Conservation (phyloP, 164 flowering plant species). For the Magnolia kwangsiensis region DNA sequence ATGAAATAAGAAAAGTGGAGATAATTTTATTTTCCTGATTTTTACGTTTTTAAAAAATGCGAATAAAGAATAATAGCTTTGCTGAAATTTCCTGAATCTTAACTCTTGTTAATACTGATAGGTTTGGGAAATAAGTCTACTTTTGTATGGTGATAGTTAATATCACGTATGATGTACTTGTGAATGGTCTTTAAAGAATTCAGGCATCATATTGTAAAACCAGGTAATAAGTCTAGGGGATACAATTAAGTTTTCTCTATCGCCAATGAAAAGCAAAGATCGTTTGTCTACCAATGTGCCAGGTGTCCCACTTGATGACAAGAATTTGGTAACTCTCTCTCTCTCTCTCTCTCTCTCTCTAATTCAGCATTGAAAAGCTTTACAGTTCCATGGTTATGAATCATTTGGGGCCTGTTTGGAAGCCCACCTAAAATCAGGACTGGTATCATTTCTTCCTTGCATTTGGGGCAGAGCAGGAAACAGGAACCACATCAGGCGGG, state of each 20-base stretch:
- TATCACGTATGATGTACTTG: no score
- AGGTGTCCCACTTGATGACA: conserved; percentile 89
- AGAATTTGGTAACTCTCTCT: conserved; percentile 53
- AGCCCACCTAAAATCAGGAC: no score
- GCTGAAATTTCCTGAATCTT: neutral
- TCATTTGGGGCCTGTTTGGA: no score
- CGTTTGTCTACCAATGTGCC: conserved; percentile 79
- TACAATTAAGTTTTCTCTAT: conserved; percentile 74
- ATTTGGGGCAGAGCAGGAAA: no score
- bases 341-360: no score
- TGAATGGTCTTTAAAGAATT: neutral
- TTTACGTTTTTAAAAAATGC: neutral
- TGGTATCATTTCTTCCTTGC: no score
- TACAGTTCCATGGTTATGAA: no score
- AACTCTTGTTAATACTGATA: neutral
- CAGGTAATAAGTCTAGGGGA: conserved; percentile 96
- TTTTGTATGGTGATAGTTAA: neutral
- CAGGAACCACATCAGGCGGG: no score
- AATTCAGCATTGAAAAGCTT: no score
- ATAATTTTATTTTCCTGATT: neutral
- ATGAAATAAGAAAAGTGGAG: neutral
- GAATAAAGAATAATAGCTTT: neutral
- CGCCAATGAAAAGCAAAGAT: conserved; percentile 71
- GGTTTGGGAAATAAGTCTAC: neutral
- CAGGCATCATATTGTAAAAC: conserved; percentile 1